Evolutionary conservation across 768 basidiomycete genomes (phyloP).

Genomic region (Phanerochaete sordida): DNA sequence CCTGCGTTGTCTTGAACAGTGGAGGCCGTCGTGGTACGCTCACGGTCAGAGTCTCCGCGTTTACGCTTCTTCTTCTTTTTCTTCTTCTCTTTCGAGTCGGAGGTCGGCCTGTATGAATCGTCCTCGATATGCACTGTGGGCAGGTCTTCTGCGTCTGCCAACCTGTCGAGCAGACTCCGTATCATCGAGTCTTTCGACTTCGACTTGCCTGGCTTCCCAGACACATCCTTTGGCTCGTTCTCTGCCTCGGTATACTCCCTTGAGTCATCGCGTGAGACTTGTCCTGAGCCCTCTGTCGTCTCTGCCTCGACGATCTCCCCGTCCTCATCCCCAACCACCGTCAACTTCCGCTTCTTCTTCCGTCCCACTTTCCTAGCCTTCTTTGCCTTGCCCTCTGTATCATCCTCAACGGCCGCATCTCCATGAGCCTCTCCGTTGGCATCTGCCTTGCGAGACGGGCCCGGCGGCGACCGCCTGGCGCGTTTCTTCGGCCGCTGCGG

Average conservation of each 20-base stretch:
- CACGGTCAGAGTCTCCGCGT: background rate
- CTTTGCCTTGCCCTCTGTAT: slow-evolving; percentile 1
- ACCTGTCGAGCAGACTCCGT: slow-evolving; percentile 11
- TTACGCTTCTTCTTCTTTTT: slow-evolving; percentile 10
- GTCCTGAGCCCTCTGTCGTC: slow-evolving; percentile 9
- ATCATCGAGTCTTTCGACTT: background rate
- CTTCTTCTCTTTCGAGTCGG: background rate
- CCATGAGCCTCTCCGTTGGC: background rate
- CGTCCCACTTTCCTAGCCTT: slow-evolving; percentile 11
- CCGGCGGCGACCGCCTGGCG: background rate
- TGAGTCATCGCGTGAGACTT: slow-evolving; percentile 15
- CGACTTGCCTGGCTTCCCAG: background rate
- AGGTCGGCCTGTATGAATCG: background rate
- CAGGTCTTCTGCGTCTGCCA: slow-evolving; percentile 1
- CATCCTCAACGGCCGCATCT: background rate
- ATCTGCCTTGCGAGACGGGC: background rate
- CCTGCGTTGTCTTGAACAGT: background rate
- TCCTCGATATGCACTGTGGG: background rate
- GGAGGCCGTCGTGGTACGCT: background rate
- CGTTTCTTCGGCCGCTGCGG: background rate
- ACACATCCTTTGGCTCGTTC: background rate
- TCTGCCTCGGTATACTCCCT: slow-evolving; percentile 6
- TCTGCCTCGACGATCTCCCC: slow-evolving; percentile 19
- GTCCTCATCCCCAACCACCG: slow-evolving; percentile 14
- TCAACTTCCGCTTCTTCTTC: slow-evolving; percentile 16